Base-by-base conservation (phyloP, 352 stramenopile species). In the Globisporangium mamillatum region DNA sequence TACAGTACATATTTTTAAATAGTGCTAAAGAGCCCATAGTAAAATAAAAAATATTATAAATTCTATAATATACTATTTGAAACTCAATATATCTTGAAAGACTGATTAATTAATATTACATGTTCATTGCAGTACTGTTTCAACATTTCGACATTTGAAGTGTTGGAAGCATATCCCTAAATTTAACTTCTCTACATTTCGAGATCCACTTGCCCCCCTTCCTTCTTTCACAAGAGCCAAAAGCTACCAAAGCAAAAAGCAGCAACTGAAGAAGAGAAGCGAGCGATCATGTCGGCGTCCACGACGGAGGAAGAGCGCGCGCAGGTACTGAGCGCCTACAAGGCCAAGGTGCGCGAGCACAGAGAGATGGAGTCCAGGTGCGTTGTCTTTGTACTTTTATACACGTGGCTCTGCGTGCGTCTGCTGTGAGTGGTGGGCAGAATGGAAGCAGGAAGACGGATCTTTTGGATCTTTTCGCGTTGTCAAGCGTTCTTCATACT, bases 321-420 rank as follows among this genome's bases (percentile, higher is more conserved):
- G 64, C 90, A 98, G 84, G 91, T 98, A 68, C 82, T 99, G 48
- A 92, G 97, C 67, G 89, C 95, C 64, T 98, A 98, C 87, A 93
- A 97, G 64, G 85, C 84, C 53, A 99, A 99, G 81, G 97, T 99
- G 75, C 94, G 92, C 72, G 95, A 99, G 80, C 96, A 99, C 80
- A 90, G 93, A 63, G 95, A 99, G 80, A 97, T 98, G 68, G 96
- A 99, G 76, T 97, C 90, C 72, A 92, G 85, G 88, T 95, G 63
- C 60, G 82, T 78, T 55, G 4, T 10, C 6, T 22, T 6, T 27
- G 12, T 22, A n/a, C 18, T 20, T 32, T 32, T 32, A 32, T 32
- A 24, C 18, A 6, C 14, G 44, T 46, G 4, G 2, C 0, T 38
- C 12, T 27, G 9, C 36, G 27, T 5, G 6, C 27, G 18, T n/a